These are phyloP conservation scores for Cytospora paraplurivora DNA, from an alignment of 2,329 filamentous ascomycete genomes.

Conservation along the genomic window DNA sequence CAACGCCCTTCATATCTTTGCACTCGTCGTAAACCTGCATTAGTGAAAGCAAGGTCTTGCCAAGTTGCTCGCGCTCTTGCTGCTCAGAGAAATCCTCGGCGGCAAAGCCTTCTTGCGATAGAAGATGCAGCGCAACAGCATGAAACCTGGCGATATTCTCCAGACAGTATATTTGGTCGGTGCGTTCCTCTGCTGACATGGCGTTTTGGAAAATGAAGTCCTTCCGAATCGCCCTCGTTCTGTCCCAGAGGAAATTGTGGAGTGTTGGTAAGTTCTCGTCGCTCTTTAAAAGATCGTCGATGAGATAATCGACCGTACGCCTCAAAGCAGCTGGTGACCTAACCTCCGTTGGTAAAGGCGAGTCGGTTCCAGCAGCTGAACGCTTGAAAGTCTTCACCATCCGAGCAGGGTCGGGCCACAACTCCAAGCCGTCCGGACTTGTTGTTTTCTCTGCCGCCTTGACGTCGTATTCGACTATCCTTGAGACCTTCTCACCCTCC, in stretches of 20 bases:
- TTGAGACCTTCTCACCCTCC: conserved; percentile 64
- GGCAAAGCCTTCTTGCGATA: conserved; percentile 58
- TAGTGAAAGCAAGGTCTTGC: conserved; percentile 65
- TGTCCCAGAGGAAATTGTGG: conserved; percentile 69
- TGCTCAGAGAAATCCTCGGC: conserved; percentile 66
- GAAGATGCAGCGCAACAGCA: conserved; percentile 64
- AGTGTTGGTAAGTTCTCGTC: conserved; percentile 57
- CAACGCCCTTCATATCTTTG: conserved; percentile 53
- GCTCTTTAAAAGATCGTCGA: conserved; percentile 58
- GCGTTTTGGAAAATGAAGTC: conserved; percentile 70
- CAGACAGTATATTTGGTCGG: conserved; percentile 62
- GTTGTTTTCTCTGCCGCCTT: conserved; percentile 56
- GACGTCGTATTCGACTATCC: conserved; percentile 64
- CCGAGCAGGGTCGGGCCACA: conserved; percentile 49
- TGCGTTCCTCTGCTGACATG: conserved; percentile 58
- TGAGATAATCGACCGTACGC: conserved; percentile 63
- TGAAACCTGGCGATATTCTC: conserved; percentile 70
- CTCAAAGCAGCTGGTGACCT: conserved; percentile 61
- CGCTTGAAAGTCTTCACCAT: conserved; percentile 71
- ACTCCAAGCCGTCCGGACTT: conserved; percentile 41
- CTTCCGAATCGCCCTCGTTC: conserved; percentile 66
- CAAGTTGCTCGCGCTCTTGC: conserved; percentile 68
- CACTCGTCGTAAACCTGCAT: conserved; percentile 69
- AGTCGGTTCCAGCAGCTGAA: conserved; percentile 68
- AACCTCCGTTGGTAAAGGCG: conserved; percentile 68